Evolutionary conservation across 768 basidiomycete species (phyloP), one percentile per base, ranked within the genome.

Genomic region (Tylopilus vinaceipallidus): DNA sequence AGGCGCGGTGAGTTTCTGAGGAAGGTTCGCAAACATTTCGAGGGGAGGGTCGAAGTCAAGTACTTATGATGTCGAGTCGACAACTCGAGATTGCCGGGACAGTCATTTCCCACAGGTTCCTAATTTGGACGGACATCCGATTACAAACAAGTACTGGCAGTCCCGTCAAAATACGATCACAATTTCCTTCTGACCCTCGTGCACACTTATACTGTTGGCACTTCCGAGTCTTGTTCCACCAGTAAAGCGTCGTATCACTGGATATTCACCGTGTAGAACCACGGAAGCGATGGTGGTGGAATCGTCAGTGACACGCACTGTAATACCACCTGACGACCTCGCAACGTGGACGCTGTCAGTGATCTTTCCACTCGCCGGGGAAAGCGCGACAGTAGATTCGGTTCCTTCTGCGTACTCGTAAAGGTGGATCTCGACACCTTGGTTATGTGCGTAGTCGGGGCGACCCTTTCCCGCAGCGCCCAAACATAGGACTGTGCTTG

Each of bases 11-110:
- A 91, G 75, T 57, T 78, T 83, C 61, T 82, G 84, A 11, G 88
- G 88, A 47, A 91, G 70, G 58, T 76, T 88, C 19, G 86, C 66
- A 56, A 91, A 84, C 85, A 89, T 82, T n/a, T n/a, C n/a, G 49
- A 42, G 39, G 27, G 24, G 27, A 41, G 33, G 12, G 45, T 24
- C 33, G 17, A 49, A 19, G 26, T 29, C 8, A 37, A 16, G 40
- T 17, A 29, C 27, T 6, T 14, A 9, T 29, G 27, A 29, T 29
- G 27, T 29, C 11, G 27, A 32, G 32, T 32, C 7, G 9, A 22
- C 38, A 41, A 24, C 40, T 11, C 14, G 14, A 14, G 32, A 26
- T 12, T 11, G 12, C 6, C 14, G 34, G 46, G 48, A 42, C 12
- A 29, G 20, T 22, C 5, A 41, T 52, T 52, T 52, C 33, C 34